Evolutionary conservation across 352 stramenopile genomes (phyloP).

Genomic region (Phytophthora hybrid): DNA sequence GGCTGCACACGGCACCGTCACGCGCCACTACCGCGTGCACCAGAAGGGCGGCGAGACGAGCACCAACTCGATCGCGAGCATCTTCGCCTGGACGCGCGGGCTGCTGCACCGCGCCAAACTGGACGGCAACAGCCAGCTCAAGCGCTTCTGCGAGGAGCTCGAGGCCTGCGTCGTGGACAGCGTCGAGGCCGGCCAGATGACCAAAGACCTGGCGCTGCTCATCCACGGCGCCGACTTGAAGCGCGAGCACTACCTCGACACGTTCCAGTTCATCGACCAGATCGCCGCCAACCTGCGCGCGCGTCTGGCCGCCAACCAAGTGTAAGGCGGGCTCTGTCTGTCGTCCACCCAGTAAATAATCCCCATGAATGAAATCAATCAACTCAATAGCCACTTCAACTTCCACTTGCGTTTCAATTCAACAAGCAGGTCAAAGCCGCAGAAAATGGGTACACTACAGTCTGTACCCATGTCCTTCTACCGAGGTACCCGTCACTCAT

Average conservation of each 20-base stretch:
- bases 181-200: conserved; percentile 88
- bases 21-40: conserved; percentile 88
- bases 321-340: conserved; percentile 18
- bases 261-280: conserved; percentile 70
- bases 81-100: conserved; percentile 91
- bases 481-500: too few relatives aligned
- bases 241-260: conserved; percentile 87
- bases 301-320: conserved; percentile 47
- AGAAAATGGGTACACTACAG: too few relatives aligned
- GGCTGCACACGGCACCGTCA: conserved; percentile 91
- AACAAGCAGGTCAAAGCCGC: too few relatives aligned
- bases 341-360: not conserved
- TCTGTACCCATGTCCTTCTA: too few relatives aligned
- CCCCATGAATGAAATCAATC: too few relatives aligned
- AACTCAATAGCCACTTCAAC: too few relatives aligned
- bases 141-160: conserved; percentile 76
- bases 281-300: conserved; percentile 58
- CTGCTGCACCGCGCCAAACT: conserved; percentile 87
- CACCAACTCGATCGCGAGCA: conserved; percentile 91
- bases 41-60: conserved; percentile 90
- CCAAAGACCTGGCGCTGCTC: conserved; percentile 88
- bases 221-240: conserved; percentile 80
- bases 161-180: conserved; percentile 82
- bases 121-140: conserved; percentile 82
- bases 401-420: too few relatives aligned